These are phyloP conservation scores for Fragilaria crotonensis DNA, from an alignment of 108 stramenopile genomes.

Conservation along the genomic window DNA sequence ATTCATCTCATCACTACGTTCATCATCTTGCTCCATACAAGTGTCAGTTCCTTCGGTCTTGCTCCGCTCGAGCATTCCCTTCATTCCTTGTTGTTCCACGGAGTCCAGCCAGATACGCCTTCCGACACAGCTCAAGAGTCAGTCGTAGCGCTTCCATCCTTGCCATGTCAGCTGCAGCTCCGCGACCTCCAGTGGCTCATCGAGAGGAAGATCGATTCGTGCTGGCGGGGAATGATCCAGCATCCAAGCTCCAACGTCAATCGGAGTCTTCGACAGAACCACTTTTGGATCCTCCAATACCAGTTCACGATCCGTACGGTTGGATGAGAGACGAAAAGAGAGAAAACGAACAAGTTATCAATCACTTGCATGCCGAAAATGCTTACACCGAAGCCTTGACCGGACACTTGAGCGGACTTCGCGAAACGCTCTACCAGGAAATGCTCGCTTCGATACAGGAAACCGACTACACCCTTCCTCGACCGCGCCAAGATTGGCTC, in stretches of 20 bases:
- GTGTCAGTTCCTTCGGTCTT: too few species aligned
- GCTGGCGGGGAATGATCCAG: conserved; percentile 37
- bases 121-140: background rate
- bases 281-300: conserved; percentile 68
- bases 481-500: conserved; percentile 45
- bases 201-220: conserved; percentile 67
- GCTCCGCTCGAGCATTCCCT: too few species aligned
- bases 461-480: conserved; percentile 82
- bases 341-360: conserved; percentile 55
- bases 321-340: conserved; percentile 90
- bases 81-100: too few species aligned
- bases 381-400: conserved; percentile 59
- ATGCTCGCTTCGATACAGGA: conserved; percentile 62
- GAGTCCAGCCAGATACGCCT: too few species aligned
- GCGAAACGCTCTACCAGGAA: conserved; percentile 64
- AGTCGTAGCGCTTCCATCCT: background rate
- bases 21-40: too few species aligned
- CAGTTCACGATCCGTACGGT: conserved; percentile 76
- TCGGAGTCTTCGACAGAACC: conserved; percentile 44
- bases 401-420: conserved; percentile 49
- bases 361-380: conserved; percentile 82
- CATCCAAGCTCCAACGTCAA: conserved; percentile 34
- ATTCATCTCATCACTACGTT: too few species aligned
- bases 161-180: background rate
- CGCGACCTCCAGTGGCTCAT: conserved; percentile 41